Percentiles rank a stretch among this genome's conserved stretches.
phyloP scores from a whole-genome alignment of 129 eudicot genomes.

The Flaveria linearis region DNA sequence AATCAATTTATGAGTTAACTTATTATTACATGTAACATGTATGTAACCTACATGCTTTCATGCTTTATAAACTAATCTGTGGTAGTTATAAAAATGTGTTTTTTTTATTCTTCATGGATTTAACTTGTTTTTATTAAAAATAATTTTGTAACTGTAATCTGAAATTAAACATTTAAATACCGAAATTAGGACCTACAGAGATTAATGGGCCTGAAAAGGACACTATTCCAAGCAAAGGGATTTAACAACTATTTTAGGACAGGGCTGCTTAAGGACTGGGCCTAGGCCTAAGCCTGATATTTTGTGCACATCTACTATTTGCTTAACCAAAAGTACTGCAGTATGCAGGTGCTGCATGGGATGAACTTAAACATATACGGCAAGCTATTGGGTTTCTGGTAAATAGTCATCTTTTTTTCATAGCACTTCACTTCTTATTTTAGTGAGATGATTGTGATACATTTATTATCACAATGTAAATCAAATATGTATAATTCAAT shows the following conservation, averaged over 20 bases:
- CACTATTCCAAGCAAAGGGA: neutral
- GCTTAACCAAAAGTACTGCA: constrained; percentile 47
- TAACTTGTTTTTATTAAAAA: neutral
- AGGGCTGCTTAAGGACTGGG: neutral
- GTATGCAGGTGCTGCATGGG: constrained; percentile 98
- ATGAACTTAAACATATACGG: constrained; percentile 91
- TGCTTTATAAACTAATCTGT: neutral
- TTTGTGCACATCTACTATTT: constrained; percentile 6
- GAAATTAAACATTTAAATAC: neutral
- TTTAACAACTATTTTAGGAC: neutral
- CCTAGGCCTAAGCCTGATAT: neutral
- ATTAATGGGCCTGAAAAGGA: neutral
- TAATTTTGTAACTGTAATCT: neutral
- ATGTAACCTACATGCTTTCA: neutral
- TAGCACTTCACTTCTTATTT: neutral
- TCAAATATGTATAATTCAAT: neutral
- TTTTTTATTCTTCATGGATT: neutral
- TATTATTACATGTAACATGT: neutral
- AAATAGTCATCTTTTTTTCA: constrained; percentile 14
- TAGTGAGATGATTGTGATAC: neutral
- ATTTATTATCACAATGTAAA: neutral
- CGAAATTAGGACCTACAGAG: neutral
- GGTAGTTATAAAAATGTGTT: neutral
- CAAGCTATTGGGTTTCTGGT: constrained; percentile 98
- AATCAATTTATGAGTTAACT: neutral